Evolutionary conservation across 352 stramenopile species (phyloP).

Genomic region (Sclerospora graminicola): DNA sequence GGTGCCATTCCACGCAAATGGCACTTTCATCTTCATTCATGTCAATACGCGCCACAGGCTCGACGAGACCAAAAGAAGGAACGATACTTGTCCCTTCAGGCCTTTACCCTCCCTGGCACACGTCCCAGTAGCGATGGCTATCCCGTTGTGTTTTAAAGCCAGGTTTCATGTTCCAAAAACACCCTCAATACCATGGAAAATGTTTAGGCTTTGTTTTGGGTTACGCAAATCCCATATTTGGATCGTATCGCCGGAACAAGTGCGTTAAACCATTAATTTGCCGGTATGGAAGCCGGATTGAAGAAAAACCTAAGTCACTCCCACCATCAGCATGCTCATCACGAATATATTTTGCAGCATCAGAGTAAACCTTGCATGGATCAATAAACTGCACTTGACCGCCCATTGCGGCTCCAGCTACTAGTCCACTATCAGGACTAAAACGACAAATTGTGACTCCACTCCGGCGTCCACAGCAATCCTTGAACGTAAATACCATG

Average conservation of each 20-base stretch:
- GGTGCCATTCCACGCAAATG: conserved; percentile 77
- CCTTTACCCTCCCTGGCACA: too few species aligned
- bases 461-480: conserved; percentile 57
- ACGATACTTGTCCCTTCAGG: conserved; percentile 42
- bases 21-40: conserved; percentile 78
- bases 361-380: conserved; percentile 56
- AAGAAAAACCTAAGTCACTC: conserved; percentile 60
- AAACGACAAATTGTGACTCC: conserved; percentile 65
- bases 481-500: conserved; percentile 75
- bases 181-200: too few species aligned
- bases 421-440: conserved; percentile 45
- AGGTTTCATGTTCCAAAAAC: too few species aligned
- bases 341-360: conserved; percentile 41
- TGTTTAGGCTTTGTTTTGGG: too few species aligned
- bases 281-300: conserved; percentile 58
- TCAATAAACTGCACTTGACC: conserved; percentile 72
- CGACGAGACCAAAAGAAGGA: conserved; percentile 37
- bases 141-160: too few species aligned
- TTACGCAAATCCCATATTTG: conserved; percentile 82
- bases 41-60: conserved; percentile 45
- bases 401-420: conserved; percentile 67
- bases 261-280: conserved; percentile 53
- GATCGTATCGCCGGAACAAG: conserved; percentile 63
- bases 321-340: conserved; percentile 65
- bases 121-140: too few species aligned